Evolutionary conservation across 306 rosid species (phyloP).

Genomic region (Cucumis hystrix): DNA sequence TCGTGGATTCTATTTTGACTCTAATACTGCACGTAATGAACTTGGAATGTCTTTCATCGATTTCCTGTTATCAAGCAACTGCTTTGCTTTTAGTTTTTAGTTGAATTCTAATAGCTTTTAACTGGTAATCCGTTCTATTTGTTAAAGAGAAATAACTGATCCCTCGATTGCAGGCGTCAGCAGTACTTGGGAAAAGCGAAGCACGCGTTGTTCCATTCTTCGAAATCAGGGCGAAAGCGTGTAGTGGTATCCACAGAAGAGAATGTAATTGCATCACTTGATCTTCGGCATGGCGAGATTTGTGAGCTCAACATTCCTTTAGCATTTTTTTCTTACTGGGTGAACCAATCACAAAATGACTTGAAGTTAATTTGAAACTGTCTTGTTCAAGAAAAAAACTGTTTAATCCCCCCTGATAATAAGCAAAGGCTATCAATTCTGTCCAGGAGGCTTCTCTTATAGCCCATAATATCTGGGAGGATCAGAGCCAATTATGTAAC

Average conservation of each 20-base stretch:
- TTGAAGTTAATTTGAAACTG: background rate
- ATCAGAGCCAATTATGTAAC: background rate
- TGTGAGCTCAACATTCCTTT: constrained; percentile 30
- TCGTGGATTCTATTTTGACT: background rate
- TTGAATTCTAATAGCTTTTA: background rate
- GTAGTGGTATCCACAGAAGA: constrained; percentile 92
- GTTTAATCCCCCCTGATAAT: background rate
- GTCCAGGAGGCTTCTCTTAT: background rate
- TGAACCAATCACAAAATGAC: background rate
- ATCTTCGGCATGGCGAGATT: constrained; percentile 95
- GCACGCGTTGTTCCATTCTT: constrained; percentile 84
- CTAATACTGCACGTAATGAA: background rate
- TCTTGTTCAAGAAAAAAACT: no score
- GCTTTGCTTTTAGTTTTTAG: background rate
- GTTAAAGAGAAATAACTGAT: background rate
- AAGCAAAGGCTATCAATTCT: background rate
- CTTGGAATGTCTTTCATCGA: background rate
- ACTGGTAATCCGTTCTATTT: background rate
- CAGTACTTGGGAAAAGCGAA: constrained; percentile 88
- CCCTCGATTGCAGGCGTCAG: constrained; percentile 55
- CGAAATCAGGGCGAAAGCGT: constrained; percentile 77
- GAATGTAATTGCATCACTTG: constrained; percentile 93
- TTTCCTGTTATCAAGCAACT: background rate
- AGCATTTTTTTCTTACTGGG: background rate
- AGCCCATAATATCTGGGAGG: background rate